Conservation (phyloP, 2,329 filamentous ascomycete genomes). For the Xylariomycetidae sp. region DNA sequence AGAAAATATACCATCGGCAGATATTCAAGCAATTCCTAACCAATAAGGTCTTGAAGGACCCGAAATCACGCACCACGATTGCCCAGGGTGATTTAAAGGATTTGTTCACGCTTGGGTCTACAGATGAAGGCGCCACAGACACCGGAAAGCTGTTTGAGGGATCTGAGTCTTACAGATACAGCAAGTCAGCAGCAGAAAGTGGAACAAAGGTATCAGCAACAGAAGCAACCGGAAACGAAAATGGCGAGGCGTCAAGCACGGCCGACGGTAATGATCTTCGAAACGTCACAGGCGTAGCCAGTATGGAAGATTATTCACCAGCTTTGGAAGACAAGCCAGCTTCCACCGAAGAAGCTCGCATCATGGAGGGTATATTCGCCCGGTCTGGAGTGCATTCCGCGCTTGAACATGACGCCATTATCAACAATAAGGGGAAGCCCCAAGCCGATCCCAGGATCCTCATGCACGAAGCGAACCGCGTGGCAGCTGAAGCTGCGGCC, state of each 20-base stretch:
- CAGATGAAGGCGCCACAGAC: slow-evolving; percentile 67
- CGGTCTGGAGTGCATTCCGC: slow-evolving; percentile 84
- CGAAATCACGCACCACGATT: slow-evolving; percentile 88
- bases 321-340: slow-evolving; percentile 45
- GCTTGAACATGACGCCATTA: slow-evolving; percentile 87
- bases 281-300: slow-evolving; percentile 27
- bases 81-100: slow-evolving; percentile 88
- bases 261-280: slow-evolving; percentile 21
- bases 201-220: background rate
- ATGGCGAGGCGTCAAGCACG: background rate
- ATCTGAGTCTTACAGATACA: slow-evolving; percentile 72
- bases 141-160: slow-evolving; percentile 83
- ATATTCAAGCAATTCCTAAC: slow-evolving; percentile 98
- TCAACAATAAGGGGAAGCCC: slow-evolving; percentile 68
- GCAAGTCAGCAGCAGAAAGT: slow-evolving; percentile 24
- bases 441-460: slow-evolving; percentile 74
- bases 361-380: slow-evolving; percentile 87
- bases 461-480: slow-evolving; percentile 72
- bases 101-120: slow-evolving; percentile 73
- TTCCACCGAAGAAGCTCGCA: slow-evolving; percentile 60
- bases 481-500: slow-evolving; percentile 72
- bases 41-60: slow-evolving; percentile 92
- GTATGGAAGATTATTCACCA: slow-evolving; percentile 29
- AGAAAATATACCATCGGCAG: slow-evolving; percentile 98
- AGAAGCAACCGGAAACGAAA: background rate